phyloP scores from a whole-genome alignment of 352 stramenopile species.

The Phytopythium ostracodes region DNA sequence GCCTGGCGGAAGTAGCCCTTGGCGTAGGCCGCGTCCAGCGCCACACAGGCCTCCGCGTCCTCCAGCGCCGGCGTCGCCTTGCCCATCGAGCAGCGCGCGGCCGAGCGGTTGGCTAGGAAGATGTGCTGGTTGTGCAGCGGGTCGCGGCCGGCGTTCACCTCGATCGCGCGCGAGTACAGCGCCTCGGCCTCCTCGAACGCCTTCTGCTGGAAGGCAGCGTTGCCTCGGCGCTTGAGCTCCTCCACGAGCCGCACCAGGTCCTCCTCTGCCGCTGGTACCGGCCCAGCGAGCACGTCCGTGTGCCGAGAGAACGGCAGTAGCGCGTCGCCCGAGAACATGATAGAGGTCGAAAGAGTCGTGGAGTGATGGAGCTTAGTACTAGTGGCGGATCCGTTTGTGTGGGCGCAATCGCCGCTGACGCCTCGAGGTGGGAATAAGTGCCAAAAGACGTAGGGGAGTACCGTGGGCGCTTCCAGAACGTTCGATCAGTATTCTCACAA shows the following conservation, averaged over 20 bases:
- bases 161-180: conserved; percentile 96
- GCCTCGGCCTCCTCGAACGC: conserved; percentile 90
- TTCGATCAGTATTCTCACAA: neutral
- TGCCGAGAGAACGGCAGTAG: conserved; percentile 75
- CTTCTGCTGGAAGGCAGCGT: conserved; percentile 84
- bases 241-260: conserved; percentile 67
- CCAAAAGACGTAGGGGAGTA: neutral
- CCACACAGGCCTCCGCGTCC: conserved; percentile 67
- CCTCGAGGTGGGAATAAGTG: neutral
- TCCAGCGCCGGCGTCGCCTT: conserved; percentile 58
- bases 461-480: neutral
- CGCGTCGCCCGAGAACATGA: conserved; percentile 66
- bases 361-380: too few species aligned
- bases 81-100: conserved; percentile 79
- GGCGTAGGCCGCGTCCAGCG: conserved; percentile 51
- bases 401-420: too few species aligned
- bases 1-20: conserved; percentile 86
- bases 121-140: conserved; percentile 71
- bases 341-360: neutral
- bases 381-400: too few species aligned
- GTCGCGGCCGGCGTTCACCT: conserved; percentile 53
- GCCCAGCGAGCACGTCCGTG: conserved; percentile 72
- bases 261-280: conserved; percentile 37
- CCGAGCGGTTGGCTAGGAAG: conserved; percentile 87
- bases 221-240: conserved; percentile 87